Evolutionary conservation across 768 basidiomycete genomes (phyloP).

Genomic region (Hygrophoropsis aurantiaca): DNA sequence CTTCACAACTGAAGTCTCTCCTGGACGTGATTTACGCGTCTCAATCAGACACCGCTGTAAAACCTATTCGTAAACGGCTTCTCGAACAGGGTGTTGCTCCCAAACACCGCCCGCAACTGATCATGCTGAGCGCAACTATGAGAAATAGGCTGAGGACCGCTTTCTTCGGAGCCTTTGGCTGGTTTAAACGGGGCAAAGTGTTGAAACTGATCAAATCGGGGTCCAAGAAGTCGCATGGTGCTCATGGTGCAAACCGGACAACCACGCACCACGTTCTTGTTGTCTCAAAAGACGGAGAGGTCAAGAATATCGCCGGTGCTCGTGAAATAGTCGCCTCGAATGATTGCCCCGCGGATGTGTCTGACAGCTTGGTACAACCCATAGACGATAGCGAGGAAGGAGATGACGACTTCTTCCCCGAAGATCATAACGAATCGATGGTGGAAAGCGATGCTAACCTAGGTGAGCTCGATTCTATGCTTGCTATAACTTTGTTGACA

Average conservation of each 20-base stretch:
- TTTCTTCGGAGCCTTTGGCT: constrained; percentile 55
- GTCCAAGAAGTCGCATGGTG: constrained; percentile 21
- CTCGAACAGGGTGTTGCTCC: constrained; percentile 6
- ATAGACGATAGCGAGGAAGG: neutral
- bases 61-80: constrained; percentile 6
- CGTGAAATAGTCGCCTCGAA: constrained; percentile 8
- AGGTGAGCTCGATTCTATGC: constrained; percentile 12
- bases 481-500: constrained; percentile 4
- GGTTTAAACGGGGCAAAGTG: constrained; percentile 48
- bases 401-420: constrained; percentile 20
- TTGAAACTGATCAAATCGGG: constrained; percentile 23
- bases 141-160: constrained; percentile 40
- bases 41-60: constrained; percentile 23
- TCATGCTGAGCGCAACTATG: constrained; percentile 73
- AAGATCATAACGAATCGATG: constrained; percentile 17
- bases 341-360: neutral
- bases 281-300: constrained; percentile 49
- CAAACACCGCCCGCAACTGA: constrained; percentile 51
- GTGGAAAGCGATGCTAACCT: constrained; percentile 19
- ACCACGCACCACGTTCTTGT: constrained; percentile 59
- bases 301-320: constrained; percentile 57
- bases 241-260: constrained; percentile 26
- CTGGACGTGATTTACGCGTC: constrained; percentile 55
- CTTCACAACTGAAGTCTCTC: constrained; percentile 56
- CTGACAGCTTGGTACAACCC: neutral